Evolutionary conservation across 495 filamentous ascomycete genomes (phyloP).

Genomic region (Neurospora hispaniola): DNA sequence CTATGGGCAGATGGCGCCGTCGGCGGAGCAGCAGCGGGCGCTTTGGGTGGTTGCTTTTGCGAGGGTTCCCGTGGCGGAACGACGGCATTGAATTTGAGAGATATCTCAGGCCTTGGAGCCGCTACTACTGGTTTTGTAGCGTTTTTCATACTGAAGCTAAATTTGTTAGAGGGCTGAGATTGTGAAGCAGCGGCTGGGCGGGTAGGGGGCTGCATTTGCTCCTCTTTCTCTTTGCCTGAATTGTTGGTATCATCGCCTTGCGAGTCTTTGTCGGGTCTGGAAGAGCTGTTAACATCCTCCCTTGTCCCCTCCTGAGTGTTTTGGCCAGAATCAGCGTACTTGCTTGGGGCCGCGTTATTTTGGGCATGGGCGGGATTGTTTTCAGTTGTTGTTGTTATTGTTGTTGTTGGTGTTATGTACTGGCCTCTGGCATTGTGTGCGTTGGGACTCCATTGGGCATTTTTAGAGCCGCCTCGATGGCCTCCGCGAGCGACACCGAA

Average conservation of each 20-base stretch:
- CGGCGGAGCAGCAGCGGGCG: slow-evolving; percentile 23
- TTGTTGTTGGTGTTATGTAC: neutral
- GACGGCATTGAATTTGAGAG: slow-evolving; percentile 56
- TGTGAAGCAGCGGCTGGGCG: slow-evolving; percentile 40
- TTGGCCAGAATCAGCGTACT: slow-evolving; percentile 22
- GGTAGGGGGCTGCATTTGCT: slow-evolving; percentile 28
- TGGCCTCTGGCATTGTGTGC: slow-evolving; percentile 7
- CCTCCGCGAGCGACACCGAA: slow-evolving; percentile 24
- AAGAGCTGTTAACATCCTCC: slow-evolving; percentile 50
- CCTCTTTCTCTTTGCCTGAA: slow-evolving; percentile 32
- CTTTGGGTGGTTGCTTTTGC: slow-evolving; percentile 14
- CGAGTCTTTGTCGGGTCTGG: slow-evolving; percentile 51
- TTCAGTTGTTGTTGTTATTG: slow-evolving; percentile 12
- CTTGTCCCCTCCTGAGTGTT: slow-evolving; percentile 17
- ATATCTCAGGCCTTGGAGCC: slow-evolving; percentile 60
- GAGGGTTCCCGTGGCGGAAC: slow-evolving; percentile 27
- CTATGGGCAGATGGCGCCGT: slow-evolving; percentile 11
- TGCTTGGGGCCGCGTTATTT: slow-evolving; percentile 36
- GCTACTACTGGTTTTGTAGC: slow-evolving; percentile 47
- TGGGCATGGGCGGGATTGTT: slow-evolving; percentile 22
- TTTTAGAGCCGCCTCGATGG: slow-evolving; percentile 26
- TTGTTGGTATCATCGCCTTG: slow-evolving; percentile 52
- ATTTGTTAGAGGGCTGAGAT: slow-evolving; percentile 49
- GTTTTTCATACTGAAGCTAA: slow-evolving; percentile 80
- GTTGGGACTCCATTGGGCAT: slow-evolving; percentile 22